phyloP scores from a whole-genome alignment of 768 basidiomycete species.

The Pleurotus salmoneostramineus region DNA sequence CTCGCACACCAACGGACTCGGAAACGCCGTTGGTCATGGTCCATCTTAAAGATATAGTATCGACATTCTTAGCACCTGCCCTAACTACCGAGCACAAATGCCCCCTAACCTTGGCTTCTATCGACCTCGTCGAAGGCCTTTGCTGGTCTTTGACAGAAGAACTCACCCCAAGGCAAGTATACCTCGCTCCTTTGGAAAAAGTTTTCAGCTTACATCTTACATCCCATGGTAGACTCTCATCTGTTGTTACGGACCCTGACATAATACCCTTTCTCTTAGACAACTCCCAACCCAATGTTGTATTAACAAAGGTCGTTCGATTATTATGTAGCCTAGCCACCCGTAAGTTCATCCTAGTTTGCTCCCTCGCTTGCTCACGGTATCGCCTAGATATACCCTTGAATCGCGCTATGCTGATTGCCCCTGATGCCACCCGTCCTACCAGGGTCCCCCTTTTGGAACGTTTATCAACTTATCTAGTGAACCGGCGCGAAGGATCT shows the following conservation, averaged over 20 bases:
- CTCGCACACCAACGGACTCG: conserved; percentile 22
- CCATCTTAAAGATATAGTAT: conserved; percentile 38
- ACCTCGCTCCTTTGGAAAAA: neutral
- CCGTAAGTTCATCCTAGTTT: conserved; percentile 31
- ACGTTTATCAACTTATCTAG: conserved; percentile 43
- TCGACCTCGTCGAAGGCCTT: conserved; percentile 51
- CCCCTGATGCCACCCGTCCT: conserved; percentile 20
- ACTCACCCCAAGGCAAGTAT: conserved; percentile 32
- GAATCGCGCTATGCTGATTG: conserved; percentile 37
- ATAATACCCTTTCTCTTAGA: conserved; percentile 47
- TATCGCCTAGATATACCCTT: conserved; percentile 34
- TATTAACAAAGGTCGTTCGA: conserved; percentile 45
- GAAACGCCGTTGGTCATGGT: conserved; percentile 27
- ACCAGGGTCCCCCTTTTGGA: conserved; percentile 41
- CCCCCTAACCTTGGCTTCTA: conserved; percentile 33
- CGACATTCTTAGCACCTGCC: conserved; percentile 31
- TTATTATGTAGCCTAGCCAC: conserved; percentile 52
- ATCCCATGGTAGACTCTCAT: conserved; percentile 28
- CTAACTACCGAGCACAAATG: conserved; percentile 16
- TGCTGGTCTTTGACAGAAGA: conserved; percentile 45
- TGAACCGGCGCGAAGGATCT: conserved; percentile 34
- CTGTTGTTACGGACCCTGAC: conserved; percentile 33
- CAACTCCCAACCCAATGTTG: conserved; percentile 44
- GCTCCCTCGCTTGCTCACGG: conserved; percentile 5
- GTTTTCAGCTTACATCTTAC: neutral